Conservation (phyloP, 1,284 basidiomycete genomes). For the Flammula alnicola region DNA sequence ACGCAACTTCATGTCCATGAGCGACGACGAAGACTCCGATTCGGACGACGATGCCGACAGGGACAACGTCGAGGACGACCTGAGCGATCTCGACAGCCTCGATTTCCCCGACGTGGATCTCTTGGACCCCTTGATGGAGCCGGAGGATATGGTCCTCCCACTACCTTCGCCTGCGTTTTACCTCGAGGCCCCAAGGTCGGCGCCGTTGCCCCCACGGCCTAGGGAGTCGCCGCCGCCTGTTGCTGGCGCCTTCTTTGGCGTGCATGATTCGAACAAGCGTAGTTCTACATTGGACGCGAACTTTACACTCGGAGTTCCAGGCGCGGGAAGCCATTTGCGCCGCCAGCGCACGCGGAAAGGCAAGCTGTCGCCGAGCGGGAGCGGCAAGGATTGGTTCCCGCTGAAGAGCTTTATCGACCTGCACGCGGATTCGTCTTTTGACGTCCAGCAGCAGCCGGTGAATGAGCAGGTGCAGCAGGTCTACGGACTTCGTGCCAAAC, state of each 20-base stretch:
- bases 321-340: too few relatives aligned
- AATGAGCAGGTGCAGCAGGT: too few relatives aligned
- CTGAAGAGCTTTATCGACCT: constrained; percentile 69
- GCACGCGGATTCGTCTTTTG: constrained; percentile 43
- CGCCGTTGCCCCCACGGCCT: constrained; percentile 25
- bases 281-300: too few relatives aligned
- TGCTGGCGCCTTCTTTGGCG: too few relatives aligned
- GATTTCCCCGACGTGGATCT: constrained; percentile 18
- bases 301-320: too few relatives aligned
- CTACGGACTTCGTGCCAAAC: too few relatives aligned
- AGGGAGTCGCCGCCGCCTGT: too few relatives aligned
- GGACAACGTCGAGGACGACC: constrained; percentile 24
- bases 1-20: constrained; percentile 68
- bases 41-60: constrained; percentile 24
- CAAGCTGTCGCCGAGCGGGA: constrained; percentile 5
- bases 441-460: too few relatives aligned
- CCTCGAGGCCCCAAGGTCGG: constrained; percentile 22
- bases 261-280: too few relatives aligned
- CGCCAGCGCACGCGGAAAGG: constrained; percentile 14
- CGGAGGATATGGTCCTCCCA: constrained; percentile 41
- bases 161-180: constrained; percentile 11
- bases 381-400: constrained; percentile 38
- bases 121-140: constrained; percentile 32
- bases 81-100: constrained; percentile 18
- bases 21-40: constrained; percentile 52